A percentile compares a stretch with the other conserved stretches of the same genome.
Conservation (phyloP, 192 early-diverging fungal genomes). For the Backusella australiensis region DNA sequence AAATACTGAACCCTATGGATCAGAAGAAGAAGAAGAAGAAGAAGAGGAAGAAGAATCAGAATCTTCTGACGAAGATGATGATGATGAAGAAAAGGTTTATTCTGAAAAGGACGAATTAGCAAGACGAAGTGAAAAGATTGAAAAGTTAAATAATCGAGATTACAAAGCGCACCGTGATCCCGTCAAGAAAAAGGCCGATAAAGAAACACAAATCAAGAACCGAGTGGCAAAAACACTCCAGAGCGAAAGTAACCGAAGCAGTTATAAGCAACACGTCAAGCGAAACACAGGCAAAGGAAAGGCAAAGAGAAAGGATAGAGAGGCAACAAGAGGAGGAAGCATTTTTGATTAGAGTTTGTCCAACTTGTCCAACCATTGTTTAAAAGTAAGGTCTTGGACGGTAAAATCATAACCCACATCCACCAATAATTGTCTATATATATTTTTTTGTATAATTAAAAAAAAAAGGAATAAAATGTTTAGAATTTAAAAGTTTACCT, state of each 20-base stretch:
- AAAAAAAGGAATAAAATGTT: neutral
- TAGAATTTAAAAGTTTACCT: neutral
- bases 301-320: constrained; percentile 46
- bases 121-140: constrained; percentile 8
- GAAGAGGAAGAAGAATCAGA: neutral
- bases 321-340: constrained; percentile 27
- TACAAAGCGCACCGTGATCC: constrained; percentile 52
- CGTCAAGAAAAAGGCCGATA: constrained; percentile 22
- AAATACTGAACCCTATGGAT: constrained; percentile 12
- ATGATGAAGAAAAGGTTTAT: neutral
- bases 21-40: constrained; percentile 18
- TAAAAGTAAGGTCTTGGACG: neutral
- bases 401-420: neutral
- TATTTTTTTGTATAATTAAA: neutral
- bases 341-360: constrained; percentile 30
- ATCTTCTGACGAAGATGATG: neutral
- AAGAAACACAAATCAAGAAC: constrained; percentile 49
- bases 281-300: constrained; percentile 53
- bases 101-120: neutral
- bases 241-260: constrained; percentile 28
- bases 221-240: constrained; percentile 44
- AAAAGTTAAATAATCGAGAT: constrained; percentile 43
- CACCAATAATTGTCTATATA: neutral
- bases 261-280: constrained; percentile 25
- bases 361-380: neutral